Percentiles rank a stretch among this genome's conserved stretches.
Evolutionary conservation across 176 grass and related monocot species (phyloP).

Genomic region (Zizania latifolia): DNA sequence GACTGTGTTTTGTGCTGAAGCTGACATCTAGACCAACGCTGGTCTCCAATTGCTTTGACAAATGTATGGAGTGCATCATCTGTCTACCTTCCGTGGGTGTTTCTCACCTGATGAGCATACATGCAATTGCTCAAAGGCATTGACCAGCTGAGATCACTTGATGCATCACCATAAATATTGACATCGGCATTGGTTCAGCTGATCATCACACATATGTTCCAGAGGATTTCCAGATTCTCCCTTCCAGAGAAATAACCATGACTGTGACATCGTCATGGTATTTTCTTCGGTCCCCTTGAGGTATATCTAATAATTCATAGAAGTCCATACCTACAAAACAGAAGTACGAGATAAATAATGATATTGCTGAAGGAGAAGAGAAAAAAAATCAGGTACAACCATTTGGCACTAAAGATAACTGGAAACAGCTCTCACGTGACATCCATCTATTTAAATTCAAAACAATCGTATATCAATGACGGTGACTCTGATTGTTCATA

Average conservation of each 20-base stretch:
- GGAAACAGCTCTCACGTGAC: not conserved
- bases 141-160: conserved; percentile 15
- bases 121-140: conserved; percentile 5
- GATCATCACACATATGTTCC: conserved; percentile 59
- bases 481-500: not conserved
- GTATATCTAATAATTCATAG: conserved; percentile 77
- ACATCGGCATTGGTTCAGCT: not conserved
- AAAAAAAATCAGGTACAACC: not conserved
- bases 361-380: not conserved
- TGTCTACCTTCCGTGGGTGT: not conserved
- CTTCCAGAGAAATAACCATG: conserved; percentile 91
- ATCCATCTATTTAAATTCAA: not conserved
- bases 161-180: conserved; percentile 31
- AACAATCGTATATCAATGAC: not conserved
- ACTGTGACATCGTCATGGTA: conserved; percentile 94
- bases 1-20: not conserved
- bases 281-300: conserved; percentile 84
- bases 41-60: conserved; percentile 18
- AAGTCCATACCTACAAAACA: conserved; percentile 72
- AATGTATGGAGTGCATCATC: conserved; percentile 10
- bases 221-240: conserved; percentile 93
- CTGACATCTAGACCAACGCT: conserved; percentile 24
- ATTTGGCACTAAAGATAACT: not conserved
- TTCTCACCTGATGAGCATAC: conserved; percentile 17
- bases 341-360: not conserved